Evolutionary conservation across 78 protist genomes (phyloP), one percentile per base, ranked within the genome.

Genomic region (Dictyostelium purpureum): DNA sequence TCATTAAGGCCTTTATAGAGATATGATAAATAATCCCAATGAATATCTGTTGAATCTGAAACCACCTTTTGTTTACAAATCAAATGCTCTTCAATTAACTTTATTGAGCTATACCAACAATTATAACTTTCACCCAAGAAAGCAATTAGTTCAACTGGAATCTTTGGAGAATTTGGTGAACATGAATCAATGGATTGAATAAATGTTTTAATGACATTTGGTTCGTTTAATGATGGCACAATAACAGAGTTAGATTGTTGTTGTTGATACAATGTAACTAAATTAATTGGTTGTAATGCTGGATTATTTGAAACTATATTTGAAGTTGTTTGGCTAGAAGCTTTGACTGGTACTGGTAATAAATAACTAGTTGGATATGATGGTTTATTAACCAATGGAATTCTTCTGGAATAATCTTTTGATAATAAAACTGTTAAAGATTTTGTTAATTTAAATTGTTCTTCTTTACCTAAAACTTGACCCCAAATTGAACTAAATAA

Each of bases 121-220:
- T 77, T 82, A 94, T 43, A 95, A 16, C 61, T 37, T 40, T 73
- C 73, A 28, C 96, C 98, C 16, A 94, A 69, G 59, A 76, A 87
- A 26, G 51, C 21, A 52, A 96, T 49, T 10, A 94, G 21, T 6
- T 71, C 93, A 11, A 93, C 77, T 6, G 96, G 94, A n/a, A 97
- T 26, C 76, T 57, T 69, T 10, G 95, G 97, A 14, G 18, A 7
- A n/a, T n/a, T n/a, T 7, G 95, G 94, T 28, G 40, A 3, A 89
- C 98, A 97, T 37, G 57, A 57, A 7, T 24, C 21, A 14, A 93
- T n/a, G 4, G 83, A 85, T 33, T 82, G 94, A 24, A 97, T 51
- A 45, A 96, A 61, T 9, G 75, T 91, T 74, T 94, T 90, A 4
- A 96, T 21, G 10, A 93, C 76, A 45, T 78, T 94, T 54, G 95